Conservation (phyloP, 495 filamentous ascomycete species). For the Wilcoxina mikolae region DNA sequence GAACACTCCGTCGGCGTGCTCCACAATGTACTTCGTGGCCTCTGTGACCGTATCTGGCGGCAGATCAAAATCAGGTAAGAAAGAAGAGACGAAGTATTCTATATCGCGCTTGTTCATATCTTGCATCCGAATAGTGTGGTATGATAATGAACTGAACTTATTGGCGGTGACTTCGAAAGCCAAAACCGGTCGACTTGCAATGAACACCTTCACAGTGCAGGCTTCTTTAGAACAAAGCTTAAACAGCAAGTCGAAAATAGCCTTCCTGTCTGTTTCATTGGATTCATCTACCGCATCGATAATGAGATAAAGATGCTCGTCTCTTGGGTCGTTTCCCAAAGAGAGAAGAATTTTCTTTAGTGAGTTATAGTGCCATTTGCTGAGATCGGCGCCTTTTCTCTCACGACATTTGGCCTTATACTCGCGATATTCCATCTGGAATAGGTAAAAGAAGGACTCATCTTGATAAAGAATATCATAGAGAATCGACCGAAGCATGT, state of each 20-base stretch:
- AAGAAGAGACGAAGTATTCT: background rate
- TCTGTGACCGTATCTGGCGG: background rate
- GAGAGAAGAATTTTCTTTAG: background rate
- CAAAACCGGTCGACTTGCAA: background rate
- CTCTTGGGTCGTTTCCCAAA: background rate
- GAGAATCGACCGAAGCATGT: slow-evolving; percentile 3
- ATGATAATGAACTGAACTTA: background rate
- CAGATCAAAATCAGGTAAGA: background rate
- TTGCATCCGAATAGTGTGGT: background rate
- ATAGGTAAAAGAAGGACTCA: background rate
- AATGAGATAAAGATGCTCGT: background rate
- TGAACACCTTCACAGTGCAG: background rate
- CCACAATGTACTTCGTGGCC: background rate
- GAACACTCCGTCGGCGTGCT: background rate
- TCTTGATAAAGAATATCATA: slow-evolving; percentile 1
- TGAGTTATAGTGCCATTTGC: background rate
- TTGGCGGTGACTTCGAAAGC: background rate
- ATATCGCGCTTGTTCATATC: background rate
- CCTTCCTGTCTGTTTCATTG: background rate
- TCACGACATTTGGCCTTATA: background rate
- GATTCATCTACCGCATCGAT: background rate
- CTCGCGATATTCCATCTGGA: background rate
- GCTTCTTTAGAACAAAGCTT: background rate
- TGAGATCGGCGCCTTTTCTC: background rate
- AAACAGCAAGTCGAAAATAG: background rate